These are phyloP conservation scores for Boletus rubroflammeus DNA, from an alignment of 768 basidiomycete genomes.

Conservation along the genomic window DNA sequence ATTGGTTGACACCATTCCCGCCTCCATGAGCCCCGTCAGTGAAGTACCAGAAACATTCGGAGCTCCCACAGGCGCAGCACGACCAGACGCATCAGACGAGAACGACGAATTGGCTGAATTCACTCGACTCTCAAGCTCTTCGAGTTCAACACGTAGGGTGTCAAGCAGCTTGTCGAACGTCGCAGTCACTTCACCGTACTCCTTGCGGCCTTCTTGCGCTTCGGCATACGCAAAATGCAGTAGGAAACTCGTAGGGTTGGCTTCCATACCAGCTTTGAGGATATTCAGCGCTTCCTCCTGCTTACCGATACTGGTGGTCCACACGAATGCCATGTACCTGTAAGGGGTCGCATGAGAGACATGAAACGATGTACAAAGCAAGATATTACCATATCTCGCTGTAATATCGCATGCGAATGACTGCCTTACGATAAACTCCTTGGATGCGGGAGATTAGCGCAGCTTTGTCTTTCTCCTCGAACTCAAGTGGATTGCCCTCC, in stretches of 20 bases:
- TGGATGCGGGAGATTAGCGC: conserved; percentile 68
- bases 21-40: conserved; percentile 21
- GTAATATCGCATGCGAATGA: conserved; percentile 91
- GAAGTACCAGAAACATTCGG: conserved; percentile 11
- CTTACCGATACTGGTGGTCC: conserved; percentile 72
- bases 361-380: not conserved
- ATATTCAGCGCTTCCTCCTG: conserved; percentile 78
- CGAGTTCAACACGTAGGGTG: conserved; percentile 60
- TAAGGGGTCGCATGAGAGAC: conserved; percentile 10
- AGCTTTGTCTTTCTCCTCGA: conserved; percentile 77
- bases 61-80: conserved; percentile 24
- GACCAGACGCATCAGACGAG: conserved; percentile 33
- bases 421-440: conserved; percentile 83
- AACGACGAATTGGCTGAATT: conserved; percentile 38
- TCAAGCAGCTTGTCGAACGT: conserved; percentile 72
- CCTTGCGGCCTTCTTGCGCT: conserved; percentile 56
- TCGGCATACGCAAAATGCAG: conserved; percentile 91
- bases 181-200: conserved; percentile 64
- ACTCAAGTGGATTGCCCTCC: conserved; percentile 88
- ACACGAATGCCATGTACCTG: conserved; percentile 90
- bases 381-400: conserved; percentile 83
- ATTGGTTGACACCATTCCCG: conserved; percentile 36
- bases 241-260: conserved; percentile 84
- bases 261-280: conserved; percentile 81
- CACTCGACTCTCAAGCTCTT: conserved; percentile 48